Evolutionary conservation across 2,329 filamentous ascomycete species (phyloP).

Genomic region (Botrytis byssoidea): DNA sequence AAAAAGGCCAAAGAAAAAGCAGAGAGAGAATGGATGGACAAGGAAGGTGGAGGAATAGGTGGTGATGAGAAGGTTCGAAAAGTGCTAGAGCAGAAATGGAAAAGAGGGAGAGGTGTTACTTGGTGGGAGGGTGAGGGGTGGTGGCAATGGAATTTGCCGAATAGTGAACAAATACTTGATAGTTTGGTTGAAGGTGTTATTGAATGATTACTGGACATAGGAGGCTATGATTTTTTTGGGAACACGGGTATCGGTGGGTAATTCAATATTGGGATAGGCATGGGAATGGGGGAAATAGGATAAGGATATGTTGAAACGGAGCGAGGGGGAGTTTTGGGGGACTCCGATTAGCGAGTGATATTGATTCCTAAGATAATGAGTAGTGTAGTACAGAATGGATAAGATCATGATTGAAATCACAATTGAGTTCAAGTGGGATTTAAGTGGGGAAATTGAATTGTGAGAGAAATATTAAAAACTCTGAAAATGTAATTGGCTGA

Average conservation of each 20-base stretch:
- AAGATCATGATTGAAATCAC: not conserved
- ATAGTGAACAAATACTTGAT: conserved; percentile 37
- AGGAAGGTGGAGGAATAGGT: conserved; percentile 57
- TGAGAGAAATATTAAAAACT: not conserved
- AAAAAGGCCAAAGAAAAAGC: conserved; percentile 68
- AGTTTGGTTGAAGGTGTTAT: conserved; percentile 36
- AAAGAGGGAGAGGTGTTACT: conserved; percentile 27
- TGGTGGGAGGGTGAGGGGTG: conserved; percentile 30
- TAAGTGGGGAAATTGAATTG: not conserved
- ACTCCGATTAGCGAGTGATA: conserved; percentile 6
- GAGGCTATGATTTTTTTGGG: not conserved
- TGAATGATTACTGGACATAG: conserved; percentile 26
- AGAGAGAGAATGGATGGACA: conserved; percentile 67
- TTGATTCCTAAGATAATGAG: conserved; percentile 7
- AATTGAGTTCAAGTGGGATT: not conserved
- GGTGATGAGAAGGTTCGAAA: conserved; percentile 57
- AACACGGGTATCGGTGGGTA: conserved; percentile 4
- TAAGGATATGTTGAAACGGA: not conserved
- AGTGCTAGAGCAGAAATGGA: conserved; percentile 52
- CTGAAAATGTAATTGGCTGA: not conserved
- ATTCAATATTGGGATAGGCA: conserved; percentile 2
- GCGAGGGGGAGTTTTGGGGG: conserved; percentile 10
- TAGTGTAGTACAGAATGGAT: not conserved
- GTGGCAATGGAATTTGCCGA: conserved; percentile 34
- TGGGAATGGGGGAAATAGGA: not conserved